These are phyloP conservation scores for Fraxinus platypoda DNA, from an alignment of 305 asterid genomes.

Conservation along the genomic window DNA sequence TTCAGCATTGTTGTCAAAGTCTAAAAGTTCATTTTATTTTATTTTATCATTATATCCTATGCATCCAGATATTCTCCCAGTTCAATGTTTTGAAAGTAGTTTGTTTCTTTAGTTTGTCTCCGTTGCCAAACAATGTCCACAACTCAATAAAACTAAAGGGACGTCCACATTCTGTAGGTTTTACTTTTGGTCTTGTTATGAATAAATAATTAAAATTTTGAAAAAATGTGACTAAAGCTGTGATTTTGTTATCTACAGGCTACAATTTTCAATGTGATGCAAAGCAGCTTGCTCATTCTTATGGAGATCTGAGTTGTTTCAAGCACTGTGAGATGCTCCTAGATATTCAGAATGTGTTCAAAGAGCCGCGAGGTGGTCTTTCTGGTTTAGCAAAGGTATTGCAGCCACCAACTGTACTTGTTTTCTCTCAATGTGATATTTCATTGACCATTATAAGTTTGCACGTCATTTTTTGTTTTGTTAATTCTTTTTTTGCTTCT, in stretches of 20 bases:
- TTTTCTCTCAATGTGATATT: neutral
- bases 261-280: constrained; percentile 91
- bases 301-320: constrained; percentile 74
- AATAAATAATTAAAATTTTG: neutral
- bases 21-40: neutral
- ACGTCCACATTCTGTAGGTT: neutral
- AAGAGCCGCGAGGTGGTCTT: constrained; percentile 87
- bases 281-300: constrained; percentile 73
- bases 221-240: constrained; percentile 21
- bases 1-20: neutral
- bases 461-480: neutral
- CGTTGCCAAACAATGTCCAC: neutral
- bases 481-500: constrained; percentile 3
- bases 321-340: constrained; percentile 84
- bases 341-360: constrained; percentile 89
- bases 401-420: neutral
- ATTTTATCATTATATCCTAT: neutral
- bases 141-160: neutral
- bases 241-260: constrained; percentile 45
- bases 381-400: constrained; percentile 86
- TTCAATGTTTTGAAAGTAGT: neutral
- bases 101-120: neutral
- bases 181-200: neutral
- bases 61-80: constrained; percentile 1
- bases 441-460: neutral